These are phyloP conservation scores for Lathyrus aphaca DNA, from an alignment of 306 rosid genomes.

Conservation along the genomic window DNA sequence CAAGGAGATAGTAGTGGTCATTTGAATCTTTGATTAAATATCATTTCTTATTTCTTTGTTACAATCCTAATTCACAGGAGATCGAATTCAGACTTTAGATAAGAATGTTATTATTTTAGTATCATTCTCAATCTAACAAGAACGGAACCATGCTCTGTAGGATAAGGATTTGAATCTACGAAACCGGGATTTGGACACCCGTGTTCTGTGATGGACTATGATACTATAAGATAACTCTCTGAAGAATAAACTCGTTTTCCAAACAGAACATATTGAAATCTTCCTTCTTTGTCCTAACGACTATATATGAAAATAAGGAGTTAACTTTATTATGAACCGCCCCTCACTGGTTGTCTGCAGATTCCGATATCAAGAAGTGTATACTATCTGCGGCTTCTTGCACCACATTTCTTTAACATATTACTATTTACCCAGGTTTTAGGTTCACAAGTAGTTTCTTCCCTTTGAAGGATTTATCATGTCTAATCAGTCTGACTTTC, in stretches of 20 bases:
- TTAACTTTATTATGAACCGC: background rate
- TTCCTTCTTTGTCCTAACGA: background rate
- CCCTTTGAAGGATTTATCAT: conserved; percentile 15
- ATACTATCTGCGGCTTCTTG: background rate
- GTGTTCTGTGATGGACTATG: background rate
- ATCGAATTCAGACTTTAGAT: background rate
- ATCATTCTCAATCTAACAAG: background rate
- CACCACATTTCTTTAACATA: background rate
- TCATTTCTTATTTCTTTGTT: background rate
- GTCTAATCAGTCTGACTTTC: conserved; percentile 12
- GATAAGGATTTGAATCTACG: background rate
- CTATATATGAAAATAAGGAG: background rate
- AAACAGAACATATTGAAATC: background rate
- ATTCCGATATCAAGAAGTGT: background rate
- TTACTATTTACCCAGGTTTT: background rate
- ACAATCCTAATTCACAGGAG: background rate
- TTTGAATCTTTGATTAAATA: background rate
- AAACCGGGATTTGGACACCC: background rate
- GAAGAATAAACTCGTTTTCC: background rate
- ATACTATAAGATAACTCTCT: background rate
- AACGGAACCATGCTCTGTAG: background rate
- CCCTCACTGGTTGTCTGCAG: background rate
- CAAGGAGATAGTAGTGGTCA: background rate
- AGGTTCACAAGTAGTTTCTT: background rate
- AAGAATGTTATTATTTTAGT: background rate